Evolutionary conservation across 176 grass and related monocot species (phyloP), one percentile per base, ranked within the genome.

Genomic region (Avena sativa): DNA sequence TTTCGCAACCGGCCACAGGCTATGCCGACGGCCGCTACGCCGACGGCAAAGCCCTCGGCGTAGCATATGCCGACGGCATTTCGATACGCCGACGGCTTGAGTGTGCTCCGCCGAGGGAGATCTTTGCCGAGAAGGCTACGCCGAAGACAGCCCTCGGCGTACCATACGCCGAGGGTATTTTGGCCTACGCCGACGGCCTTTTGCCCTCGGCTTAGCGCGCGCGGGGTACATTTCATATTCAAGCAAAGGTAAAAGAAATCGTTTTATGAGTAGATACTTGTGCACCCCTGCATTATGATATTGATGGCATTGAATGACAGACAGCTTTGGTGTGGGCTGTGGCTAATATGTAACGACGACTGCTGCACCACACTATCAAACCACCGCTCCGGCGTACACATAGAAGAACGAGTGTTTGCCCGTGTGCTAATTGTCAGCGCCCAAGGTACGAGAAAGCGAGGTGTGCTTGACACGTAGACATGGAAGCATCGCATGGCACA

Each of bases 361-460:
- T 46, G 12, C 8, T 77, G 16, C 50, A 57, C 4, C 50, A 34
- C 50, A 20, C 1, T 3, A 2, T 71, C 36, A 10, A 51, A 8
- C 43, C 40, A 21, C 61, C 25, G 34, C 13, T 53, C 23, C 12
- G 48, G 73, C 26, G 46, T 81, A 36, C 46, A 81, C 19, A 50
- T 21, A 36, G 6, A 51, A 44, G 26, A 36, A 9, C 17, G 8
- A 26, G 55, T 48, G 71, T 64, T 84, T 34, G 82, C 57, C 8
- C 12, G 17, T 15, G 17, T 15, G 56, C 56, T 12, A 44, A 13
- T 58, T 30, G 34, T 59, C 32, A 60, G 14, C 50, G 1, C 34
- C 70, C 40, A 62, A 84, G 15, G 74, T 74, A 62, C 70, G 11
- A 15, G 23, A 84, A 73, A 74, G 55, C 9, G 16, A 61, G 4